phyloP scores from a whole-genome alignment of 2,329 filamentous ascomycete species.

The Microthyrium microscopicum region DNA sequence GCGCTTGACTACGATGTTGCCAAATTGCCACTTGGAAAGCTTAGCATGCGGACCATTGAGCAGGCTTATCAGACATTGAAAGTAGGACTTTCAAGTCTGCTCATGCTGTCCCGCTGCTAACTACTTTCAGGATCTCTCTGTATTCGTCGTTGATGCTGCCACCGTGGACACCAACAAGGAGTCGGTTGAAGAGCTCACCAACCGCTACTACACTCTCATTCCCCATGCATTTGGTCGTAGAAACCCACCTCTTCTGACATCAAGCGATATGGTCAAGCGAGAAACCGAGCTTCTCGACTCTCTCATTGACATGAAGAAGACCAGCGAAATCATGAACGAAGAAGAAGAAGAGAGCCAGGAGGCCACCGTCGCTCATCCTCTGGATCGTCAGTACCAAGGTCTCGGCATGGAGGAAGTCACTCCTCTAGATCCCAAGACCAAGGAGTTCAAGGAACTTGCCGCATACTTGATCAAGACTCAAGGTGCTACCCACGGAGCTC shows the following conservation, averaged over 20 bases:
- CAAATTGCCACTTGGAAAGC: slow-evolving; percentile 70
- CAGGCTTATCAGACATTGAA: slow-evolving; percentile 61
- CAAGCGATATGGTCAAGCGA: slow-evolving; percentile 42
- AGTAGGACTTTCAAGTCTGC: slow-evolving; percentile 49
- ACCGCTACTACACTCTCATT: slow-evolving; percentile 65
- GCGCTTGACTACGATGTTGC: slow-evolving; percentile 54
- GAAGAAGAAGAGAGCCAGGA: slow-evolving; percentile 34
- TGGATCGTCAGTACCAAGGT: slow-evolving; percentile 57
- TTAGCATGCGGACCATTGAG: slow-evolving; percentile 62
- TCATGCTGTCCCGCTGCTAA: slow-evolving; percentile 28
- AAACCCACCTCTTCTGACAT: slow-evolving; percentile 50
- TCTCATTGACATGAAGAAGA: slow-evolving; percentile 71
- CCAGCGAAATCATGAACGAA: slow-evolving; percentile 60
- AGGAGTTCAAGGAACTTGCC: slow-evolving; percentile 48
- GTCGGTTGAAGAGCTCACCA: slow-evolving; percentile 50
- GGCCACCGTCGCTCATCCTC: slow-evolving; percentile 36
- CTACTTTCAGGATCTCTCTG: not conserved
- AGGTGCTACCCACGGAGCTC: slow-evolving; percentile 49
- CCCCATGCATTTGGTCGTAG: slow-evolving; percentile 66
- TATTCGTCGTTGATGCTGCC: not conserved
- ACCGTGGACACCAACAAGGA: slow-evolving; percentile 11
- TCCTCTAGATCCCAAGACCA: slow-evolving; percentile 38
- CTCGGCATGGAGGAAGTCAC: slow-evolving; percentile 65
- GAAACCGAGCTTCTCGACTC: slow-evolving; percentile 70
- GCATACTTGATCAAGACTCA: slow-evolving; percentile 51